Evolutionary conservation across 345 rosid genomes (phyloP), one percentile per base, ranked within the genome.

Genomic region (Conringia planisiliqua): DNA sequence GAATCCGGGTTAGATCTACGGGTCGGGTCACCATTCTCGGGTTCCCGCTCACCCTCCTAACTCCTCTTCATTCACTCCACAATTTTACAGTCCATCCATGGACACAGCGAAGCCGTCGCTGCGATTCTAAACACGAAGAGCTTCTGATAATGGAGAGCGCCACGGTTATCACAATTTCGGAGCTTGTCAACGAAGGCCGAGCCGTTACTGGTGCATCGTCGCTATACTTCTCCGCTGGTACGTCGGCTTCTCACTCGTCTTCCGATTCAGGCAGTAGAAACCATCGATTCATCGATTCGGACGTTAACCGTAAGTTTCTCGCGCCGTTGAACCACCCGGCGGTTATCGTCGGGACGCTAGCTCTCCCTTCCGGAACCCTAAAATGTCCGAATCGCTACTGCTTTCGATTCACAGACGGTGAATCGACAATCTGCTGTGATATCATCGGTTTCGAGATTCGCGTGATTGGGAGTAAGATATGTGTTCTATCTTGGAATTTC

Each of bases 401-500:
- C 83, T 82, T 91, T 29, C 85, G 81, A 55, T 90, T 91, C 83
- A 78, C 86, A n/a, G 96, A 94, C 47, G 82, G 69, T 24, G 76
- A 79, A 1, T 39, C 84, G 38, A 67, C 85, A 3, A 43, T 95
- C 29, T 92, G 97, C 84, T 95, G 99, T 62, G 99, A 94, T 57
- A 78, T 95, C 16, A 66, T 87, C 36, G 70, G 76, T 33, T 75
- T 92, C 29, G 79, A 80, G 27, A 64, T 79, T 30, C 54, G 60
- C 8, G 54, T 78, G 2, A 61, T 92, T 55, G 87, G 87, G 24
- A 81, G 64, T 26, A 82, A 55, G 71, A 82, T 95, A 17, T 70
- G 66, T 63, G 88, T 89, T 48, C 51, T 76, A 1, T 83, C 97
- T 11, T 95, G 93, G 89, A 95, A 92, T 80, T 92, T 88, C 72